These are phyloP conservation scores for Periconia sp. DNA, from an alignment of 2,329 filamentous ascomycete species.

Conservation along the genomic window DNA sequence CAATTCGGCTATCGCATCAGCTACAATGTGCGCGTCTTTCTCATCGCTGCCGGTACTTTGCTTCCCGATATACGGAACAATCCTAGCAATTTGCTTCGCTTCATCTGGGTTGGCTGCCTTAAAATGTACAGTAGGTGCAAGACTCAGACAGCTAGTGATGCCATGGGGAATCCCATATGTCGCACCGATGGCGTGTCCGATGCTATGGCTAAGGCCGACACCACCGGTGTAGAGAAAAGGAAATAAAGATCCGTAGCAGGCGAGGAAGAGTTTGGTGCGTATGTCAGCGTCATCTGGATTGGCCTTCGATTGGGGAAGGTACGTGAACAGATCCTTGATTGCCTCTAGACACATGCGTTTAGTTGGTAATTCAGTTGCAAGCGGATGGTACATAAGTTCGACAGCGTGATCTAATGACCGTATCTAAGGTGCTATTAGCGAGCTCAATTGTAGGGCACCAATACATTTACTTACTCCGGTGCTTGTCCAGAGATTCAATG, in stretches of 20 bases:
- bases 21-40: constrained; percentile 53
- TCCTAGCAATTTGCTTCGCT: constrained; percentile 55
- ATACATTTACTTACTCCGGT: constrained; percentile 49
- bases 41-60: constrained; percentile 49
- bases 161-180: constrained; percentile 64
- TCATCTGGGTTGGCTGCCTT: constrained; percentile 56
- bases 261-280: constrained; percentile 60
- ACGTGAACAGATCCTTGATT: constrained; percentile 58
- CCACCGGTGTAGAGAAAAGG: constrained; percentile 57
- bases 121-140: constrained; percentile 60
- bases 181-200: constrained; percentile 60
- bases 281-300: constrained; percentile 55
- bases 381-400: constrained; percentile 61
- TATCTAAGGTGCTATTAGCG: constrained; percentile 38
- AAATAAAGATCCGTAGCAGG: constrained; percentile 58
- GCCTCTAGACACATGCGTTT: constrained; percentile 55
- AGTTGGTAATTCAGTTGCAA: constrained; percentile 56
- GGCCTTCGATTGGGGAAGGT: constrained; percentile 57
- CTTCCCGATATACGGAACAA: constrained; percentile 54
- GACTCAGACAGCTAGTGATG: constrained; percentile 60
- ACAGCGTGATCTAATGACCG: constrained; percentile 63
- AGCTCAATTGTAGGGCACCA: neutral
- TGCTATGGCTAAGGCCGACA: constrained; percentile 56
- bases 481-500: constrained; percentile 57
- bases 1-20: constrained; percentile 52